phyloP scores from a whole-genome alignment of 2,329 filamentous ascomycete species.

The Onygenales sp. region DNA sequence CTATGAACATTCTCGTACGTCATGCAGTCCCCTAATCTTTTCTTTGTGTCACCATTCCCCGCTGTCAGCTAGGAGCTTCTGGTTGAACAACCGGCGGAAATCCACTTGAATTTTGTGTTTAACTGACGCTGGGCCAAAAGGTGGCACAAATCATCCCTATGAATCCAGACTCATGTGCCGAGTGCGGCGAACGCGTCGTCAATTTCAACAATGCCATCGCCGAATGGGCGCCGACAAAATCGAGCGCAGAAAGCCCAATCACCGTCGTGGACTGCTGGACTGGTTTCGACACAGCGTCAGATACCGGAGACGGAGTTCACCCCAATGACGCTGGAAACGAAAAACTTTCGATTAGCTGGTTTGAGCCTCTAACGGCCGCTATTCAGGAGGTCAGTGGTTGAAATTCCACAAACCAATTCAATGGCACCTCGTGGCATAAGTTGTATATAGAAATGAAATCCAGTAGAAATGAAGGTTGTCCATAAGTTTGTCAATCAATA shows the following conservation, averaged over 20 bases:
- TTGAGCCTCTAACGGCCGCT: neutral
- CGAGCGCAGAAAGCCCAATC: conserved; percentile 9
- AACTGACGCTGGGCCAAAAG: conserved; percentile 3
- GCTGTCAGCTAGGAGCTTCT: neutral
- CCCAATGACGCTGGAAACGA: conserved; percentile 1
- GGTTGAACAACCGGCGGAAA: no score
- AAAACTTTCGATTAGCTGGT: conserved; percentile 1
- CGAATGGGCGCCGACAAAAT: conserved; percentile 19
- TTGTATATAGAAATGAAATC: no score
- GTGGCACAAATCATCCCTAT: conserved; percentile 26
- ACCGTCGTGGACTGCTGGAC: conserved; percentile 11
- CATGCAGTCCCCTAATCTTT: neutral
- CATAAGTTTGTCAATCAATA: no score
- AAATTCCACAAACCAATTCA: no score
- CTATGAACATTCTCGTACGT: conserved; percentile 30
- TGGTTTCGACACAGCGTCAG: neutral
- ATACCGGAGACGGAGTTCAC: conserved; percentile 1
- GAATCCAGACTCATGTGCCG: conserved; percentile 18
- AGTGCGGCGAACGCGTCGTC: conserved; percentile 17
- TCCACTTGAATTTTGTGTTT: neutral
- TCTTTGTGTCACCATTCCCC: neutral
- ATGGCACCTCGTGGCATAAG: no score
- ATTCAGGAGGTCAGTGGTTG: neutral
- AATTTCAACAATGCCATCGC: conserved; percentile 32
- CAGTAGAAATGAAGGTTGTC: no score